Evolutionary conservation across 1,284 basidiomycete genomes (phyloP).

Genomic region (Ceraceosorus bombacis): DNA sequence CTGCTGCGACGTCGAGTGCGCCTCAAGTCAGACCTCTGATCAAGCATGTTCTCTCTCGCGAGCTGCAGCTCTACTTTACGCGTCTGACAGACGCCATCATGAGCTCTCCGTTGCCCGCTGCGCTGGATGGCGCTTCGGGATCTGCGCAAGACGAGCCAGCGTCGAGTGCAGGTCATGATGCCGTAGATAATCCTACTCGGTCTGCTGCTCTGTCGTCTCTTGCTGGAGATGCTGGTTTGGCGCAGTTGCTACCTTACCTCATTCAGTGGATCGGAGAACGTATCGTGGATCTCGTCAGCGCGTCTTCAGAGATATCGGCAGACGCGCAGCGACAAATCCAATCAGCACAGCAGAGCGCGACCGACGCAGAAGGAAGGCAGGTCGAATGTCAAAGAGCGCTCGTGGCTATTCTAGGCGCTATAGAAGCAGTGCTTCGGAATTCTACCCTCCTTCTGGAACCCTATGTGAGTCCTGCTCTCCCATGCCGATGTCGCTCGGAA

Average conservation of each 20-base stretch:
- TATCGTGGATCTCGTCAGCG: constrained; percentile 20
- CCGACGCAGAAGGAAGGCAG: too few relatives aligned
- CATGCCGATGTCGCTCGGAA: background rate
- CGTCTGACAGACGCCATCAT: constrained; percentile 64
- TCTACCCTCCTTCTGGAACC: constrained; percentile 87
- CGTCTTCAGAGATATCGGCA: too few relatives aligned
- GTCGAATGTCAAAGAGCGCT: constrained; percentile 5
- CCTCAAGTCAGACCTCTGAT: constrained; percentile 52
- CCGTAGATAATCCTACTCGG: constrained; percentile 8
- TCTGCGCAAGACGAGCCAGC: constrained; percentile 24
- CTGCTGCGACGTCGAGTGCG: constrained; percentile 10
- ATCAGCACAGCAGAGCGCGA: too few relatives aligned
- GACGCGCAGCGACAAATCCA: constrained; percentile 11
- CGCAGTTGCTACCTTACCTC: constrained; percentile 87
- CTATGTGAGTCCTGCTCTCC: constrained; percentile 60
- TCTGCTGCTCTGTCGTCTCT: constrained; percentile 83
- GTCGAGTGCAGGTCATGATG: constrained; percentile 22
- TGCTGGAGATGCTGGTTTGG: constrained; percentile 79
- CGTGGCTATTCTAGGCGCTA: constrained; percentile 34
- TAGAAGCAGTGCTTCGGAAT: constrained; percentile 53
- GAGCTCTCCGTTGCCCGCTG: constrained; percentile 35
- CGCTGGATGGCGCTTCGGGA: constrained; percentile 20
- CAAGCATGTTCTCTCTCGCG: constrained; percentile 85
- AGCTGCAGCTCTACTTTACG: constrained; percentile 90
- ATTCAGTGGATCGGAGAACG: constrained; percentile 88